These are phyloP conservation scores for Agmasoma carcini DNA, from an alignment of 371 early-diverging fungal species.

Conservation along the genomic window DNA sequence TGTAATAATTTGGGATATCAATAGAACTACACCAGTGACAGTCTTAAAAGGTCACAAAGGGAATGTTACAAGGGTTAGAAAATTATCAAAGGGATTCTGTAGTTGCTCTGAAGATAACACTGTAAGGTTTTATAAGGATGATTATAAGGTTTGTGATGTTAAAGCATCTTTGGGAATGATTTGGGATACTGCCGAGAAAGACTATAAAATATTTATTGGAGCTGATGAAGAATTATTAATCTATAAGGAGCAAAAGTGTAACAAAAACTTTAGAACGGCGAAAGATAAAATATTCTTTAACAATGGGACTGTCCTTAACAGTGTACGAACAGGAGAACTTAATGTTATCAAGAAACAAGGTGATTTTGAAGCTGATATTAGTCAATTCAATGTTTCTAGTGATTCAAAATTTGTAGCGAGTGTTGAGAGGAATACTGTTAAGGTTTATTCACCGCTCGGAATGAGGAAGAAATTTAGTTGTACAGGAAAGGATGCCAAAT, in stretches of 20 bases:
- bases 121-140: slow-evolving; percentile 38
- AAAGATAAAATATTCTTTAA: slow-evolving; percentile 27
- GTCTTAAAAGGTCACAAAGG: slow-evolving; percentile 43
- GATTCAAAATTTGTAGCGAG: slow-evolving; percentile 28
- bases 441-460: slow-evolving; percentile 32
- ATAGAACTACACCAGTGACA: slow-evolving; percentile 21
- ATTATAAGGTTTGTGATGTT: slow-evolving; percentile 34
- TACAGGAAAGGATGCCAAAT: slow-evolving; percentile 22
- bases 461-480: slow-evolving; percentile 23
- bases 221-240: slow-evolving; percentile 48
- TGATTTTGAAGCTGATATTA: slow-evolving; percentile 11
- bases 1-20: slow-evolving; percentile 42
- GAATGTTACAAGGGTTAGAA: slow-evolving; percentile 40
- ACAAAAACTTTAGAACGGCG: slow-evolving; percentile 2
- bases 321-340: neutral
- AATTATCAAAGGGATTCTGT: slow-evolving; percentile 1
- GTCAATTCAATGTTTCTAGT: slow-evolving; percentile 3
- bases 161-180: slow-evolving; percentile 31
- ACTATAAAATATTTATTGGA: slow-evolving; percentile 35
- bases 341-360: slow-evolving; percentile 9
- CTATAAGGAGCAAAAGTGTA: slow-evolving; percentile 9
- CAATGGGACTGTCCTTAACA: neutral
- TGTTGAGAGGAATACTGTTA: slow-evolving; percentile 2
- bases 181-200: slow-evolving; percentile 37
- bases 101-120: slow-evolving; percentile 44